These are phyloP conservation scores for Coemansia sp. DNA, from an alignment of 192 early-diverging fungal genomes.

Conservation along the genomic window DNA sequence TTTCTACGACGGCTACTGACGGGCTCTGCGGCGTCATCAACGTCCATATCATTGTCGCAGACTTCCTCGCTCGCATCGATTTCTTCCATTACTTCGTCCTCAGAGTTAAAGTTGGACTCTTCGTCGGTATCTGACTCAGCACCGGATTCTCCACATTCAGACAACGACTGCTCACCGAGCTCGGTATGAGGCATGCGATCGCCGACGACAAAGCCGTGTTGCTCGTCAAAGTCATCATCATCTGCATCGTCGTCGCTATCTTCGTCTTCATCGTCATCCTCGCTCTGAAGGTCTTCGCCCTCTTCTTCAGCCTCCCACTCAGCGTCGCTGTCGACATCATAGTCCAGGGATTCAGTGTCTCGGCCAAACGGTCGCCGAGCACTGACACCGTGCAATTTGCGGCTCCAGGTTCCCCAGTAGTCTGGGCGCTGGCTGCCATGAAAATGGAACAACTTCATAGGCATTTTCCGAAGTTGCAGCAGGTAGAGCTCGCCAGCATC, in stretches of 20 bases:
- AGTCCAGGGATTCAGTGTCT: slow-evolving; percentile 72
- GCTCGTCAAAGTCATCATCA: slow-evolving; percentile 80
- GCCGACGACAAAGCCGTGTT: slow-evolving; percentile 86
- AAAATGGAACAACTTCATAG: slow-evolving; percentile 44
- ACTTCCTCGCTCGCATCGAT: slow-evolving; percentile 44
- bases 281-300: slow-evolving; percentile 83
- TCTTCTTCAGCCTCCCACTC: slow-evolving; percentile 89
- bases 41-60: slow-evolving; percentile 24
- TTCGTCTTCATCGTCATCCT: slow-evolving; percentile 66
- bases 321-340: slow-evolving; percentile 86
- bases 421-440: slow-evolving; percentile 33
- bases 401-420: slow-evolving; percentile 75
- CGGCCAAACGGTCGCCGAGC: slow-evolving; percentile 66
- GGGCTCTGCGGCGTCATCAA: slow-evolving; percentile 20
- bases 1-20: slow-evolving; percentile 1
- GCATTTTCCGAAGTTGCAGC: slow-evolving; percentile 23
- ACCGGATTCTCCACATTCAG: slow-evolving; percentile 8
- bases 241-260: slow-evolving; percentile 50
- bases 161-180: not conserved
- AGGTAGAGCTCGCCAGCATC: slow-evolving; percentile 36
- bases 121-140: slow-evolving; percentile 22
- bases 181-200: slow-evolving; percentile 41
- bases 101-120: slow-evolving; percentile 36
- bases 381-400: slow-evolving; percentile 58
- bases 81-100: slow-evolving; percentile 52